Evolutionary conservation across 495 filamentous ascomycete genomes (phyloP).

Genomic region (Penicillium dipodomyicola): DNA sequence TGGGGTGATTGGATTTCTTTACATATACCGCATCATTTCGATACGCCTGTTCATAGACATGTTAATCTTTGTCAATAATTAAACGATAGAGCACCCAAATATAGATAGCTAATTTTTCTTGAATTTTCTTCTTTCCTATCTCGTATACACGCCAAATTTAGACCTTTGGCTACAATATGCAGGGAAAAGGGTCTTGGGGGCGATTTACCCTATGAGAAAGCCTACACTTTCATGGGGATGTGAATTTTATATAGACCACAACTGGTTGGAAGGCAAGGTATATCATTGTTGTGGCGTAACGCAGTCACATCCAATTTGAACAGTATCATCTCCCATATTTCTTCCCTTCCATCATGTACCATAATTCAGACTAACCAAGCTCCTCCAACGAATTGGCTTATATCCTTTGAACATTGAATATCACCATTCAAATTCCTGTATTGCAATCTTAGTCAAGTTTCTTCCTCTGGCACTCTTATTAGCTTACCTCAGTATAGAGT

Average conservation of each 20-base stretch:
- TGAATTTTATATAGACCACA: not conserved
- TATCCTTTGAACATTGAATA: not conserved
- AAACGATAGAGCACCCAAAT: constrained; percentile 6
- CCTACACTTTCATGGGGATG: not conserved
- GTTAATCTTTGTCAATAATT: constrained; percentile 7
- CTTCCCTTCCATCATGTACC: not conserved
- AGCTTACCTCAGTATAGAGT: constrained; percentile 10
- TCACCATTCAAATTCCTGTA: not conserved
- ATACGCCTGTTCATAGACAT: constrained; percentile 7
- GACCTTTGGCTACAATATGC: not conserved
- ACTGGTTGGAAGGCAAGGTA: not conserved
- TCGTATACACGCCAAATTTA: not conserved
- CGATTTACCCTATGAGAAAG: not conserved
- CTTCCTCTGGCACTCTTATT: not conserved
- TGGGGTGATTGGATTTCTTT: not conserved
- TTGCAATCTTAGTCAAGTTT: not conserved
- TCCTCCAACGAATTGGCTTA: too few relatives aligned
- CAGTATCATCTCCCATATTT: not conserved
- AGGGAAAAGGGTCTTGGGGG: not conserved
- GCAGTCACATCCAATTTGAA: not conserved
- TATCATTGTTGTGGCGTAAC: not conserved
- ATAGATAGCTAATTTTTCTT: not conserved
- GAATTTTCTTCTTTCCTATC: not conserved
- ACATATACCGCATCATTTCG: not conserved
- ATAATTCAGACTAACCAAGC: not conserved